phyloP scores from a whole-genome alignment of 2,329 filamentous ascomycete species.

The Stemphylium vesicarium region DNA sequence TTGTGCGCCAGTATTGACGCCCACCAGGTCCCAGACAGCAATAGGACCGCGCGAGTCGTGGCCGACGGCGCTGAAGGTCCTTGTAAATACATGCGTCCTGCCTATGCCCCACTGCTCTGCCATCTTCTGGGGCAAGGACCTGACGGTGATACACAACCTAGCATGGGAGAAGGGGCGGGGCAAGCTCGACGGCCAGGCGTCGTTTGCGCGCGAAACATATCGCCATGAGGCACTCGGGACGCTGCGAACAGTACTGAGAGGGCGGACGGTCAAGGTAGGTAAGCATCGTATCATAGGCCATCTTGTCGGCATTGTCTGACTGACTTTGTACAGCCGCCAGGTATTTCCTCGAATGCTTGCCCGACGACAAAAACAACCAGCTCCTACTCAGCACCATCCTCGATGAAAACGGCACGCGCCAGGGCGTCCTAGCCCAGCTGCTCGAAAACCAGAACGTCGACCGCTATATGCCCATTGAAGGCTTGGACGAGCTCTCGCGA shows the following conservation, averaged over 20 bases:
- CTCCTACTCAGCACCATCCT: slow-evolving; percentile 43
- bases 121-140: slow-evolving; percentile 52
- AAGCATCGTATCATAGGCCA: slow-evolving; percentile 24
- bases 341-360: slow-evolving; percentile 32
- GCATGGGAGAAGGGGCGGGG: slow-evolving; percentile 49
- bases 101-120: slow-evolving; percentile 52
- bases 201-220: slow-evolving; percentile 40
- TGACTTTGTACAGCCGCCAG: slow-evolving; percentile 29
- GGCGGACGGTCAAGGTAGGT: slow-evolving; percentile 49
- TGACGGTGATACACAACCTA: slow-evolving; percentile 50
- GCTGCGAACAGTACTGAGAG: slow-evolving; percentile 43
- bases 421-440: slow-evolving; percentile 43
- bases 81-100: slow-evolving; percentile 46
- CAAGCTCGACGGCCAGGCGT: slow-evolving; percentile 45
- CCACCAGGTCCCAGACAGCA: slow-evolving; percentile 34
- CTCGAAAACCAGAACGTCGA: slow-evolving; percentile 28
- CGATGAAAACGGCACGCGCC: slow-evolving; percentile 37
- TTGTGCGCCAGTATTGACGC: not conserved
- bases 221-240: slow-evolving; percentile 43
- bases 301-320: not conserved
- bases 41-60: slow-evolving; percentile 46
- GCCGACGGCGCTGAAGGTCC: slow-evolving; percentile 41
- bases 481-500: slow-evolving; percentile 27
- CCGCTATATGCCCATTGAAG: slow-evolving; percentile 34
- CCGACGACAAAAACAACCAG: slow-evolving; percentile 24